Percentiles rank a stretch among this genome's conserved stretches.
These are phyloP conservation scores for Aeschynomene evenia DNA, from an alignment of 306 rosid genomes.

Conservation along the genomic window DNA sequence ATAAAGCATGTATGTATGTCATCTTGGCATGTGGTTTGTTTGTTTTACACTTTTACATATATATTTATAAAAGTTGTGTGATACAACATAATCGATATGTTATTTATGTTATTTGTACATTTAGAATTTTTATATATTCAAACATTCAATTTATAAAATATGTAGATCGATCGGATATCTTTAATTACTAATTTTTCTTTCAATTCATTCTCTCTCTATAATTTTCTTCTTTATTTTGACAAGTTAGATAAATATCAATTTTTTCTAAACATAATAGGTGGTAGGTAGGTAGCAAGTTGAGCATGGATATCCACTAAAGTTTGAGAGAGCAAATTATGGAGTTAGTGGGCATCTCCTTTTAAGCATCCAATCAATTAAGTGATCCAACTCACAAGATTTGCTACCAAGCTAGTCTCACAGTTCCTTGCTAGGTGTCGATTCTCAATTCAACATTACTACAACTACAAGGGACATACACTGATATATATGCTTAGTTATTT, in stretches of 20 bases:
- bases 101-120: too few species aligned
- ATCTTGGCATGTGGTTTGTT: slow-evolving; percentile 40
- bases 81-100: too few species aligned
- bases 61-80: slow-evolving; percentile 29
- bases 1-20: slow-evolving; percentile 23
- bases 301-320: slow-evolving; percentile 33
- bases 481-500: too few species aligned
- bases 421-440: slow-evolving; percentile 28
- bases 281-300: too few species aligned
- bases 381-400: slow-evolving; percentile 19
- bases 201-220: too few species aligned
- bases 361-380: slow-evolving; percentile 46
- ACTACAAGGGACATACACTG: slow-evolving; percentile 36
- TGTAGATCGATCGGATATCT: too few species aligned
- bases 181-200: too few species aligned
- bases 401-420: background rate
- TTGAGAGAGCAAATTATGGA: slow-evolving; percentile 38
- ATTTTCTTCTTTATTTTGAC: too few species aligned
- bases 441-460: slow-evolving; percentile 16
- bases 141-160: too few species aligned
- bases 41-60: too few species aligned
- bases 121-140: too few species aligned
- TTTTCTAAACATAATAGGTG: slow-evolving; percentile 27
- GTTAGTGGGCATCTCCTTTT: slow-evolving; percentile 58
- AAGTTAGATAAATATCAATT: too few species aligned